phyloP scores from a whole-genome alignment of 129 eudicot genomes.

The Cynara cardunculus region DNA sequence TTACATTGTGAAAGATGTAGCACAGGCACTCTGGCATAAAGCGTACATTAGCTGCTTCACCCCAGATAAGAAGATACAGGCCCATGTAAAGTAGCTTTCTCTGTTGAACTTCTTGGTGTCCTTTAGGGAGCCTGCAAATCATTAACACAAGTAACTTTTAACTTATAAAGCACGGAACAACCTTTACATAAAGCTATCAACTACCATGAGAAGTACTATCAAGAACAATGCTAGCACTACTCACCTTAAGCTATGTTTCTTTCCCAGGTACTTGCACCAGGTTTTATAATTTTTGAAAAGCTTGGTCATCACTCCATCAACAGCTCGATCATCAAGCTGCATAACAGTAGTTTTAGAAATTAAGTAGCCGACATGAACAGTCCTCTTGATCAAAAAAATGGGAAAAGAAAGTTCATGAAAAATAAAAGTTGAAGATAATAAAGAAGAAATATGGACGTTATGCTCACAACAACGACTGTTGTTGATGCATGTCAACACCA shows the following conservation, averaged over 20 bases:
- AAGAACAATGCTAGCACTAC: constrained; percentile 2
- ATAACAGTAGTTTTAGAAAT: background rate
- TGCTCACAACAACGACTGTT: background rate
- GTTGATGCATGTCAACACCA: background rate
- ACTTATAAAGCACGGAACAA: background rate
- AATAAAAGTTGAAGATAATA: background rate
- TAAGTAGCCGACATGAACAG: background rate
- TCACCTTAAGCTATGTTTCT: constrained; percentile 54
- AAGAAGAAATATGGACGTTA: background rate
- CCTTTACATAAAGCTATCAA: constrained; percentile 1
- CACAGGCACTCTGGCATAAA: constrained; percentile 98
- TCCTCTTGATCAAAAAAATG: background rate
- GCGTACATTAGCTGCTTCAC: constrained; percentile 96
- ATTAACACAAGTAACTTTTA: background rate
- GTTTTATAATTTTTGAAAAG: constrained; percentile 67
- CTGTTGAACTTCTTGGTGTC: constrained; percentile 77
- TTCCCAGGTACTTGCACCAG: constrained; percentile 76
- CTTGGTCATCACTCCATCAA: constrained; percentile 57
- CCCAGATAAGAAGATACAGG: constrained; percentile 98
- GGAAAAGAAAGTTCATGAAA: background rate
- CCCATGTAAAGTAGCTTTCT: constrained; percentile 92
- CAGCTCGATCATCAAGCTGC: constrained; percentile 78
- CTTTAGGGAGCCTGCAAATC: constrained; percentile 74
- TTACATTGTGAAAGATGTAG: constrained; percentile 94
- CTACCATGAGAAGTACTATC: constrained; percentile 16